Evolutionary conservation across 371 early-diverging fungal genomes (phyloP).

Genomic region (Saksenaea oblongispora): DNA sequence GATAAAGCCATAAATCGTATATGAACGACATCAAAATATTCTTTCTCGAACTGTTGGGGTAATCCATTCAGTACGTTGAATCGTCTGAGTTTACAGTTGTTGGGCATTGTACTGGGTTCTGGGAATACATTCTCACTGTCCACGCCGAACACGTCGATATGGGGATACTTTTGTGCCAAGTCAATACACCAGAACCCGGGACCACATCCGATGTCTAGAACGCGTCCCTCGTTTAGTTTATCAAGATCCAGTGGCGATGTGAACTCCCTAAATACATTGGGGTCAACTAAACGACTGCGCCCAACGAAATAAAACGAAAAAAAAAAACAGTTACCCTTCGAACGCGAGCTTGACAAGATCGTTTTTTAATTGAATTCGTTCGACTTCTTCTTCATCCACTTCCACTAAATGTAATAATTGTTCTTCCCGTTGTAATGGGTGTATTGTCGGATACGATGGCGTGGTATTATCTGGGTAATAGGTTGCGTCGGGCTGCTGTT

Average conservation of each 20-base stretch:
- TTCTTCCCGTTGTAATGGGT: conserved; percentile 5
- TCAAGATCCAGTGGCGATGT: conserved; percentile 22
- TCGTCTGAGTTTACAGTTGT: conserved; percentile 23
- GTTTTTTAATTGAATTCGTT: conserved; percentile 32
- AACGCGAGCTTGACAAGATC: conserved; percentile 37
- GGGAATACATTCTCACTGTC: conserved; percentile 31
- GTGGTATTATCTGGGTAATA: not conserved
- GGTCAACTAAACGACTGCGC: conserved; percentile 5
- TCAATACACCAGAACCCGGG: conserved; percentile 46
- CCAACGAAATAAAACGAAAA: not conserved
- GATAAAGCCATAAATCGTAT: conserved; percentile 34
- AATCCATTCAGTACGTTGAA: conserved; percentile 24
- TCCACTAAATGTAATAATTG: not conserved
- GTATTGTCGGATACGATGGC: not conserved
- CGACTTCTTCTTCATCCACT: conserved; percentile 26
- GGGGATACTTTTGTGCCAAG: conserved; percentile 24
- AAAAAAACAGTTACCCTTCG: conserved; percentile 23
- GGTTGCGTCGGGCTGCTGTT: not conserved
- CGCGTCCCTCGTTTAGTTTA: conserved; percentile 20
- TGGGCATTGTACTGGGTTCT: conserved; percentile 19
- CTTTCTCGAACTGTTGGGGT: conserved; percentile 1
- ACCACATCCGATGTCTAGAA: conserved; percentile 48
- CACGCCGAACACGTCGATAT: conserved; percentile 28
- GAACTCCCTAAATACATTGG: conserved; percentile 23
- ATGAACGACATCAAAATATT: conserved; percentile 29